Percentiles rank a stretch among this genome's conserved stretches.
phyloP scores from a whole-genome alignment of 441 rosid genomes.

The Erodium trifolium region DNA sequence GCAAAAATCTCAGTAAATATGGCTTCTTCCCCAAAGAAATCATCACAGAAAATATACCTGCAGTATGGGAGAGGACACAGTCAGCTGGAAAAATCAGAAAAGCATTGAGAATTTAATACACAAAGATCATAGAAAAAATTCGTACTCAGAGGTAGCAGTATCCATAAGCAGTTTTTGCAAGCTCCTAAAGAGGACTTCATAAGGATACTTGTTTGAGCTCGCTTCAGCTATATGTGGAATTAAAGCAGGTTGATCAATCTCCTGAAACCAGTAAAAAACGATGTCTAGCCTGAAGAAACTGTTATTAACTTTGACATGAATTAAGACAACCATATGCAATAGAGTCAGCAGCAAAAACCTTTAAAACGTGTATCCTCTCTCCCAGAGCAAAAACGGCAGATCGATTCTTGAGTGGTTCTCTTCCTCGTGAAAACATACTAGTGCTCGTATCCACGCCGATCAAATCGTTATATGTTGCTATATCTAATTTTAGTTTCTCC shows the following conservation, averaged over 20 bases:
- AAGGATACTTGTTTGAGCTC: slow-evolving; percentile 83
- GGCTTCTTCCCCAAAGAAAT: slow-evolving; percentile 94
- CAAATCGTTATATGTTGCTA: slow-evolving; percentile 85
- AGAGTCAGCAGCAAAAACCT: slow-evolving; percentile 38
- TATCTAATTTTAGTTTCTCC: slow-evolving; percentile 95
- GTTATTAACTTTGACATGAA: not conserved
- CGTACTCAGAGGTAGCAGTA: slow-evolving; percentile 98
- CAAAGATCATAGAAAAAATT: slow-evolving; percentile 25
- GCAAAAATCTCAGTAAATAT: slow-evolving; percentile 80
- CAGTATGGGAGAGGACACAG: slow-evolving; percentile 15
- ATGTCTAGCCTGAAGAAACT: slow-evolving; percentile 16
- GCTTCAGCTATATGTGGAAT: slow-evolving; percentile 99
- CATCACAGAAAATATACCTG: slow-evolving; percentile 95
- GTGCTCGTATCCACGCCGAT: slow-evolving; percentile 93
- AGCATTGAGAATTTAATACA: slow-evolving; percentile 12
- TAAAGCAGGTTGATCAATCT: slow-evolving; percentile 94
- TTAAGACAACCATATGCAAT: not conserved
- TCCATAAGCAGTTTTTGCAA: slow-evolving; percentile 96
- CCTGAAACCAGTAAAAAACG: slow-evolving; percentile 44
- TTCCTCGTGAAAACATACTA: slow-evolving; percentile 71
- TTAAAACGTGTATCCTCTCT: slow-evolving; percentile 79
- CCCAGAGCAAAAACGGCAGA: slow-evolving; percentile 96
- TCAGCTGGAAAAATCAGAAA: slow-evolving; percentile 10
- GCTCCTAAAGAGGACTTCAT: slow-evolving; percentile 97
- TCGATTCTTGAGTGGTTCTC: slow-evolving; percentile 89